Base-by-base conservation (phyloP, 2,329 filamentous ascomycete genomes). In the Beauveria rudraprayagi region DNA sequence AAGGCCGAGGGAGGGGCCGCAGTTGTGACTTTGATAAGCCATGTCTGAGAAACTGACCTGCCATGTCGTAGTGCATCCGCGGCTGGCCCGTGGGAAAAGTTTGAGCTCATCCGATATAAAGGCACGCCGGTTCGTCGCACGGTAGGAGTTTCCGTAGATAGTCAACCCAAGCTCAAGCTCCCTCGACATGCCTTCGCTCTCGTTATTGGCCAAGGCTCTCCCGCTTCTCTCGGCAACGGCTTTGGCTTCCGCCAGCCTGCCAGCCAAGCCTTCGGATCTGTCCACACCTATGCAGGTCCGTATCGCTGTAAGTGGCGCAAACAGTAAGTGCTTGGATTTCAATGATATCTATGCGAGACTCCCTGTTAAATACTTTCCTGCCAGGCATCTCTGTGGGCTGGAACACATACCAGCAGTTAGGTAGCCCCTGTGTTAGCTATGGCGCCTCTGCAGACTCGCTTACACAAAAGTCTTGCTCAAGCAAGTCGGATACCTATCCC, bases 281-380 rank as follows among this genome's bases (percentile, higher is more conserved):
- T 79, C 80, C 3, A 84, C 81, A 1, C 81, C 81, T 3, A 73
- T 77, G 19, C 81, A 83, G 67, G 80, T 83, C 66, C 78, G 81
- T 5, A 71, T 83, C 58, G 77, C 80, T 19, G 72, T 83, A 11
- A 77, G 77, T 50, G 79, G 78, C 2, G 74, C 77, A 0, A 77
- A 77, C 63, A 71, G 80, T 82, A 65, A 70, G 75, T 55, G 28
- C 22, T 5, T n/a, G 2, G 11, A 44, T 16, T 28, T 24, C 24
- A 26, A 40, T n/a, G 6, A 58, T 60, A 37, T 57, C 7, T 57
- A 56, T 61, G 56, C 10, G 9, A 4, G 19, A 26, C 22, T 9
- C 8, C 11, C 9, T 16, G 17, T 37, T 34, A n/a, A 48, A 24
- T 9, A 30, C 11, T 46, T 8, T 34, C 1, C 48, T 14, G 34